Evolutionary conservation across 768 basidiomycete genomes (phyloP).

Genomic region (Hericium alpestre): DNA sequence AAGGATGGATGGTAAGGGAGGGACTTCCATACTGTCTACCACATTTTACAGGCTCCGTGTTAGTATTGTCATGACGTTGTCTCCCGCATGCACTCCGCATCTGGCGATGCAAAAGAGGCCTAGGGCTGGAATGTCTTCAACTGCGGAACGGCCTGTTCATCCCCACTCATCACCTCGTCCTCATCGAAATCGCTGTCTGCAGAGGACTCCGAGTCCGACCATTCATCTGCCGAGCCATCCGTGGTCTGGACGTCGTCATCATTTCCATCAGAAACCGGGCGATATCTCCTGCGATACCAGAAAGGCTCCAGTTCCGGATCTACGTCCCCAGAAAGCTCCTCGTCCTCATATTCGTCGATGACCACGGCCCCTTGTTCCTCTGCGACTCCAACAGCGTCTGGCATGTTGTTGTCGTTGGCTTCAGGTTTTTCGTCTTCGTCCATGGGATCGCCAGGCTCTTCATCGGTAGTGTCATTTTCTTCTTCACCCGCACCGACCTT

Average conservation of each 20-base stretch:
- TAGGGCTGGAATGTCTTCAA: background rate
- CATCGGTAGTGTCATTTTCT: background rate
- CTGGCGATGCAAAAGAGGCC: too few relatives aligned
- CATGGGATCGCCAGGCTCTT: background rate
- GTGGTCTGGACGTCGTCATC: too few relatives aligned
- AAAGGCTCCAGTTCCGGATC: background rate
- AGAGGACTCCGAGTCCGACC: background rate
- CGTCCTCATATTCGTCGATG: background rate
- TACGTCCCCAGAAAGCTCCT: background rate
- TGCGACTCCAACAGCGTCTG: too few relatives aligned
- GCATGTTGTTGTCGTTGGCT: background rate
- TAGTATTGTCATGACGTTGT: too few relatives aligned
- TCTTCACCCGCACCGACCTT: background rate
- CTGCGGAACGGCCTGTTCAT: background rate
- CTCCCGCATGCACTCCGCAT: too few relatives aligned
- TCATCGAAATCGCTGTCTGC: background rate
- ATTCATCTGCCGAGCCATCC: too few relatives aligned
- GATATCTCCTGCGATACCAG: too few relatives aligned
- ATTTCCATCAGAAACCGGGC: too few relatives aligned
- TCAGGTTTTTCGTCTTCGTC: background rate
- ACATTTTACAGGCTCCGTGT: too few relatives aligned
- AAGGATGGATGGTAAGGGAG: too few relatives aligned
- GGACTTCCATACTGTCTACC: too few relatives aligned
- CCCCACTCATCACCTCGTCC: background rate
- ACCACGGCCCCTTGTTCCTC: background rate